Conservation (phyloP, 768 basidiomycete genomes). For the Mycena kentingensis region DNA sequence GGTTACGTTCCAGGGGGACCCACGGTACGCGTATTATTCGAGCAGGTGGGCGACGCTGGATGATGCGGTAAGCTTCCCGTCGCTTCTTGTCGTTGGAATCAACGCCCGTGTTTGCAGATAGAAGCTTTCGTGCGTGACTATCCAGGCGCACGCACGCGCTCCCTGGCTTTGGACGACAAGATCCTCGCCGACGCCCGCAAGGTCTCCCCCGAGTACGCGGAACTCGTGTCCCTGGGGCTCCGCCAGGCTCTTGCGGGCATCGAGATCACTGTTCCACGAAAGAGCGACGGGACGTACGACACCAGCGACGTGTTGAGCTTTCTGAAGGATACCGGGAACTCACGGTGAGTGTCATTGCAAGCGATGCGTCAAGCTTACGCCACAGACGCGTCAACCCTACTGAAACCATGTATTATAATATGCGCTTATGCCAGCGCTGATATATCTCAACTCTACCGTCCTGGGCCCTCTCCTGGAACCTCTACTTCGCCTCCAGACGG, state of each 20-base stretch:
- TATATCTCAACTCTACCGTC: conserved; percentile 45
- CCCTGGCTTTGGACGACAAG: conserved; percentile 41
- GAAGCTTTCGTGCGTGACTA: conserved; percentile 44
- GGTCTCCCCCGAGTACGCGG: conserved; percentile 42
- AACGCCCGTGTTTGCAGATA: conserved; percentile 33
- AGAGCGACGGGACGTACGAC: conserved; percentile 34
- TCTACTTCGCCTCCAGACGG: conserved; percentile 49
- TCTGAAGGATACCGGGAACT: conserved; percentile 49
- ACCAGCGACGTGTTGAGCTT: conserved; percentile 46
- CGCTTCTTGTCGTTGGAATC: no score
- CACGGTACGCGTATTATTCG: conserved; percentile 41
- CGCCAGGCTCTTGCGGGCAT: conserved; percentile 48
- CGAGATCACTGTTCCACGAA: conserved; percentile 46
- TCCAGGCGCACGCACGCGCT: conserved; percentile 35
- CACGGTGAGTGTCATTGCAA: conserved; percentile 32
- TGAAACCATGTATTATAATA: conserved; percentile 50
- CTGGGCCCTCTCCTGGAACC: conserved; percentile 48
- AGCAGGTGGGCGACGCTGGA: conserved; percentile 32
- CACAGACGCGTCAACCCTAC: conserved; percentile 43
- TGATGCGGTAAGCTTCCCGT: conserved; percentile 32
- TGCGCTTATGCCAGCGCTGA: conserved; percentile 43
- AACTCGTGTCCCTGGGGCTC: conserved; percentile 43
- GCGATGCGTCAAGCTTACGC: background rate
- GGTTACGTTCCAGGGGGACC: conserved; percentile 24
- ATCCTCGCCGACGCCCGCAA: conserved; percentile 38